Conservation (phyloP, 176 grass and related monocot species). For the Phragmites australis region DNA sequence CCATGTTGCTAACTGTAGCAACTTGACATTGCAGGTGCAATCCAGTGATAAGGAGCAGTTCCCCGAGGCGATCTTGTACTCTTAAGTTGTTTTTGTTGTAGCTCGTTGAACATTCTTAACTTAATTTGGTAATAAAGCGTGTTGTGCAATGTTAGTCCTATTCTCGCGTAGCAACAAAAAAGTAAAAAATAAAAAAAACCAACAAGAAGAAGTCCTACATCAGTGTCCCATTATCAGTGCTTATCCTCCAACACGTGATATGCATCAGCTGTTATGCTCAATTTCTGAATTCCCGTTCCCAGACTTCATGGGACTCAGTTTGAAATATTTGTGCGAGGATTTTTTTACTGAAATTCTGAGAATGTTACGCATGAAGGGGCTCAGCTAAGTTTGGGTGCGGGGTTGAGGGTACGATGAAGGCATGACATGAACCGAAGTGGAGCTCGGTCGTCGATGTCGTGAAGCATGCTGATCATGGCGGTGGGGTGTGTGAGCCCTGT, state of each 20-base stretch:
- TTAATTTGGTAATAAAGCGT: conserved; percentile 9
- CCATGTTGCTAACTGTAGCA: not conserved
- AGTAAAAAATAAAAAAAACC: no score
- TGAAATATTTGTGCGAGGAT: not conserved
- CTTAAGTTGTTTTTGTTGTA: not conserved
- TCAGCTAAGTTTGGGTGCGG: no score
- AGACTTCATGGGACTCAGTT: not conserved
- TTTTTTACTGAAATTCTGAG: not conserved
- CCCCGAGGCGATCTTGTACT: not conserved
- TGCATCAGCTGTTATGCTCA: not conserved
- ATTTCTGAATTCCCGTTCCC: not conserved
- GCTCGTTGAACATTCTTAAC: not conserved
- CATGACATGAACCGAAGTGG: no score
- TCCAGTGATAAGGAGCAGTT: not conserved
- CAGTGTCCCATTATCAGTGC: no score
- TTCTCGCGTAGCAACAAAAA: not conserved
- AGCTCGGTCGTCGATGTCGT: no score
- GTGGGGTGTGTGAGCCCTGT: no score
- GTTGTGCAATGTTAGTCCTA: not conserved
- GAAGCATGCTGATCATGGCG: no score
- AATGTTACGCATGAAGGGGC: no score
- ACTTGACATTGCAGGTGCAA: conserved; percentile 29
- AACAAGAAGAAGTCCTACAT: no score
- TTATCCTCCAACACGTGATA: not conserved
- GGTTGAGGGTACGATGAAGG: no score